A percentile compares a stretch with the other conserved stretches of the same genome.
Conservation (phyloP, 305 asterid species). For the Withania somnifera region DNA sequence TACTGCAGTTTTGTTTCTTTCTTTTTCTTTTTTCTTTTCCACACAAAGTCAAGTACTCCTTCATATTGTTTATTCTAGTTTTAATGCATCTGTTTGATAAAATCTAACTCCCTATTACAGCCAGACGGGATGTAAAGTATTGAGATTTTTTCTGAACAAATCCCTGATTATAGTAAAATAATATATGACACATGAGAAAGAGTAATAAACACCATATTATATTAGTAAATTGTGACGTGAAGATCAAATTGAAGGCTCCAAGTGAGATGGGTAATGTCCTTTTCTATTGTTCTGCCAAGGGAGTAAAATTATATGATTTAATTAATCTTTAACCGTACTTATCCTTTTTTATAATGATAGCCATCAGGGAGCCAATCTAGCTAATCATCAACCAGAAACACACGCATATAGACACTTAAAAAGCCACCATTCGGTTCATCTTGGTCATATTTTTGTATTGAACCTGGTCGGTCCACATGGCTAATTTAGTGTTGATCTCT, state of each 20-base stretch:
- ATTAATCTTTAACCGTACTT: neutral
- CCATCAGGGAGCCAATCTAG: neutral
- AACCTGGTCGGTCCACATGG: constrained; percentile 8
- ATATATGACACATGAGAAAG: too few relatives aligned
- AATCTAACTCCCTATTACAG: neutral
- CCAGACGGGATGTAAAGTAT: neutral
- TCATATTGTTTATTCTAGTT: neutral
- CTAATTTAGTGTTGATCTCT: constrained; percentile 28
- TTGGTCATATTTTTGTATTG: too few relatives aligned
- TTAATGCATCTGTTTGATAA: neutral
- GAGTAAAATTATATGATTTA: neutral
- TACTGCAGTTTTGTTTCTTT: neutral
- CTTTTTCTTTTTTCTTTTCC: neutral
- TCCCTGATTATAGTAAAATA: too few relatives aligned
- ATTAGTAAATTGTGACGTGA: neutral
- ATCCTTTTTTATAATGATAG: neutral
- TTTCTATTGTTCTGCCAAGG: neutral
- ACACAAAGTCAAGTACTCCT: neutral
- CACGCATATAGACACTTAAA: neutral
- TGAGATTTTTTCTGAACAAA: too few relatives aligned
- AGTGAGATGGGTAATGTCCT: neutral
- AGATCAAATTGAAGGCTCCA: neutral
- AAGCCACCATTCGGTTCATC: neutral
- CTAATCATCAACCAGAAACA: neutral
- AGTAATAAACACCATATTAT: neutral